Evolutionary conservation across 805 yeast genomes (phyloP).

Genomic region (Metschnikowia henanensis): DNA sequence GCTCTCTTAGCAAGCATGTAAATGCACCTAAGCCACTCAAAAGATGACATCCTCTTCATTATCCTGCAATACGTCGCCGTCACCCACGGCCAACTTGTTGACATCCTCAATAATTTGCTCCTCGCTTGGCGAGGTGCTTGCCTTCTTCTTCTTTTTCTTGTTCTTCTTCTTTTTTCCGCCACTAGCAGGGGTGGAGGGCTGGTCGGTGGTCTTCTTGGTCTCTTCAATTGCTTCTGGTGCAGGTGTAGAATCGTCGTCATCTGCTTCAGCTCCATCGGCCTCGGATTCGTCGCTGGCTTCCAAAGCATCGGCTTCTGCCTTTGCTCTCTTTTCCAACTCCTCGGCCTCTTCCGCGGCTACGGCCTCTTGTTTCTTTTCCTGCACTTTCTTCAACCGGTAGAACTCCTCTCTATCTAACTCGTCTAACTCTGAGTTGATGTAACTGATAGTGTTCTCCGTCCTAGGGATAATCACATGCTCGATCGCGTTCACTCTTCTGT

Average conservation of each 20-base stretch:
- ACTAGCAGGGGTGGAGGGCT: constrained; percentile 1
- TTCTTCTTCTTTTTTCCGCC: constrained; percentile 16
- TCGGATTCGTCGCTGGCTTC: constrained; percentile 19
- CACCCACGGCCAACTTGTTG: constrained; percentile 25
- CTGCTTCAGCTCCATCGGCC: constrained; percentile 13
- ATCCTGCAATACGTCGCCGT: constrained; percentile 36
- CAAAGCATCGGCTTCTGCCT: constrained; percentile 22
- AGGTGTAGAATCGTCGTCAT: constrained; percentile 19
- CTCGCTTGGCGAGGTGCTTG: constrained; percentile 15
- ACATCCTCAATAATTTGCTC: constrained; percentile 27
- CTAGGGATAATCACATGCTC: constrained; percentile 98
- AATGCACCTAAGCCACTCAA: constrained; percentile 11
- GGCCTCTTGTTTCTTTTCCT: constrained; percentile 87
- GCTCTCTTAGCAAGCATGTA: not conserved
- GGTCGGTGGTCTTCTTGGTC: constrained; percentile 1
- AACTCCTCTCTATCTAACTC: constrained; percentile 98
- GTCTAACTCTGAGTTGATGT: constrained; percentile 94
- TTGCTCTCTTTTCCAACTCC: constrained; percentile 24
- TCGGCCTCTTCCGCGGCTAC: constrained; percentile 65
- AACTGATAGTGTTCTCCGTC: constrained; percentile 89
- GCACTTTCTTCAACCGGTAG: constrained; percentile 93
- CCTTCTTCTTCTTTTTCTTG: constrained; percentile 16
- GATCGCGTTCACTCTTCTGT: constrained; percentile 97
- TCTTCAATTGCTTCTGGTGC: constrained; percentile 5
- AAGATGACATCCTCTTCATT: constrained; percentile 48